These are phyloP conservation scores for Fonsecaea multimorphosa DNA, from an alignment of 2,329 filamentous ascomycete species.

Conservation along the genomic window DNA sequence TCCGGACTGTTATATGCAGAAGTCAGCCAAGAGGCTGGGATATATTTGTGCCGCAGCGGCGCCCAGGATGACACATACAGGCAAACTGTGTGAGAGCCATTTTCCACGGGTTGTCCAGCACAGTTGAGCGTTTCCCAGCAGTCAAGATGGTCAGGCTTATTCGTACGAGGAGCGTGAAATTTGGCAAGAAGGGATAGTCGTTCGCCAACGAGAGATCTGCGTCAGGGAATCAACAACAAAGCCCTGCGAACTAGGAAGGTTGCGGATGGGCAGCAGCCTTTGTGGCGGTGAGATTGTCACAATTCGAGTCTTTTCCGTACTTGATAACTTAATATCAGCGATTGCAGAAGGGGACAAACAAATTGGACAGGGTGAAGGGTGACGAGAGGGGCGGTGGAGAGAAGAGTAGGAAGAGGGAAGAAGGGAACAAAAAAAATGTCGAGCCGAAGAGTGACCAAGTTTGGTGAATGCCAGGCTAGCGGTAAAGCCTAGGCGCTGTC, in stretches of 20 bases:
- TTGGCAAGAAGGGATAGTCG: conserved; percentile 7
- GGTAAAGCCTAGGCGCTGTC: conserved; percentile 1
- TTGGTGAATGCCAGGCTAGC: conserved; percentile 17
- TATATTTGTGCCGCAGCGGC: conserved; percentile 6
- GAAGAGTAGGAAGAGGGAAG: conserved; percentile 30
- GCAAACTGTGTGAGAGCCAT: conserved; percentile 96
- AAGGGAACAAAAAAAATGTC: conserved; percentile 17
- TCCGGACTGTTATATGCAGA: conserved; percentile 68
- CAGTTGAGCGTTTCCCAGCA: background rate
- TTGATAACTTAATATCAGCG: conserved; percentile 61
- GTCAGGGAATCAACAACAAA: conserved; percentile 39
- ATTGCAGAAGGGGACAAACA: conserved; percentile 40
- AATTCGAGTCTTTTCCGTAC: conserved; percentile 47
- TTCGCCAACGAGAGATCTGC: conserved; percentile 4
- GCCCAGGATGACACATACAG: conserved; percentile 58
- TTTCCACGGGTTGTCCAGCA: conserved; percentile 1
- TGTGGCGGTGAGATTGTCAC: conserved; percentile 40
- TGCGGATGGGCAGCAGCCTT: conserved; percentile 19
- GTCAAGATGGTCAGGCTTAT: background rate
- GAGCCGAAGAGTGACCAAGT: conserved; percentile 9
- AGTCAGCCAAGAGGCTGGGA: conserved; percentile 22
- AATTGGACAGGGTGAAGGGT: conserved; percentile 42
- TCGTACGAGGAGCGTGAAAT: background rate
- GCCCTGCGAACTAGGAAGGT: conserved; percentile 13
- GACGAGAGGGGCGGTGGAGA: conserved; percentile 38